These are phyloP conservation scores for Kwoniella dendrophila DNA, from an alignment of 768 basidiomycete species.

Conservation along the genomic window DNA sequence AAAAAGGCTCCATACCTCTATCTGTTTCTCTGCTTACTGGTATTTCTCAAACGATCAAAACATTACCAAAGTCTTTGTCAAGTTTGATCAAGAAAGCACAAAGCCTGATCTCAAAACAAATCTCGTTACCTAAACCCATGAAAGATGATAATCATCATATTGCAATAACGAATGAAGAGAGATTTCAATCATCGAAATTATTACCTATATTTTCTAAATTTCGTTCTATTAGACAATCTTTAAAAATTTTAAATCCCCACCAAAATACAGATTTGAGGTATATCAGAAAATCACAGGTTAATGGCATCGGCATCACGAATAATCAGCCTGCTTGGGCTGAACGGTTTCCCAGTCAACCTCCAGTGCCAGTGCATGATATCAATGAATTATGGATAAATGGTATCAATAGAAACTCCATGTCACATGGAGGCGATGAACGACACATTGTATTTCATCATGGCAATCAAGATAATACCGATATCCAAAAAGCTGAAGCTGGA, in stretches of 20 bases:
- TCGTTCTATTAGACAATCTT: constrained; percentile 8
- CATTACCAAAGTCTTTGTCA: no score
- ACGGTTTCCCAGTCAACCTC: constrained; percentile 9
- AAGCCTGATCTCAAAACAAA: constrained; percentile 2
- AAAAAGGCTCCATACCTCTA: no score
- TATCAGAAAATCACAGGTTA: constrained; percentile 6
- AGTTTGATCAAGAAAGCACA: no score
- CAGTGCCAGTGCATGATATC: neutral
- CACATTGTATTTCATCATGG: no score
- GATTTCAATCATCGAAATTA: neutral
- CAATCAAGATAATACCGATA: constrained; percentile 2
- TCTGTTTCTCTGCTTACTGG: no score
- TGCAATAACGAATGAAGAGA: neutral
- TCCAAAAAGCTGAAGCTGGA: neutral
- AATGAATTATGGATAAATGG: neutral
- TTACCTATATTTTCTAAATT: constrained; percentile 16
- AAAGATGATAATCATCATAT: neutral
- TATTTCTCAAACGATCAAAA: no score
- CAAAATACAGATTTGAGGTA: no score
- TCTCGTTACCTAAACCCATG: constrained; percentile 2
- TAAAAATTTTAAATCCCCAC: neutral
- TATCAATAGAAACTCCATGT: neutral
- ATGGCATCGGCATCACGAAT: neutral
- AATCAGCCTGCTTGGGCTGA: constrained; percentile 10
- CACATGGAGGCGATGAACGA: no score